Conservation (phyloP, 768 basidiomycete species). For the Cystoderma amianthinum region DNA sequence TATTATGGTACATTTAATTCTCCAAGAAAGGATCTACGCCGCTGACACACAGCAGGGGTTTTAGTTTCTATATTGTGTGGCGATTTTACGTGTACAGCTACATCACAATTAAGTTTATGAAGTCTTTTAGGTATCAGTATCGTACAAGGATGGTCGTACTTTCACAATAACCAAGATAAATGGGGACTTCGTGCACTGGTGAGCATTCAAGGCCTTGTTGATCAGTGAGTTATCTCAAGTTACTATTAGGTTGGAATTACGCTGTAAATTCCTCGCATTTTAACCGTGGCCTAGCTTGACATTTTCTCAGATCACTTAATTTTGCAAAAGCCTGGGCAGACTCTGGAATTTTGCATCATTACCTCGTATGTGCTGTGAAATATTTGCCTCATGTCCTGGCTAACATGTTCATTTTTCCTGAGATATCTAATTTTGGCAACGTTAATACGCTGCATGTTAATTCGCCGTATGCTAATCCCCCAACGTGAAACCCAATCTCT, state of each 20-base stretch:
- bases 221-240: neutral
- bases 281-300: neutral
- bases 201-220: neutral
- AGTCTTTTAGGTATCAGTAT: neutral
- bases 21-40: neutral
- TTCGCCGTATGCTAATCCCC: neutral
- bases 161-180: neutral
- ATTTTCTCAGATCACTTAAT: neutral
- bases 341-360: constrained; percentile 2
- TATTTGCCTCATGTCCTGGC: neutral
- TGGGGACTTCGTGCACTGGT: neutral
- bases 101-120: no score
- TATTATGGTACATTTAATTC: neutral
- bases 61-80: neutral
- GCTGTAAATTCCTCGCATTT: neutral
- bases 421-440: neutral
- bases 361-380: neutral
- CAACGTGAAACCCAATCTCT: neutral
- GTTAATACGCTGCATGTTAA: neutral
- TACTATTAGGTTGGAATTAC: neutral
- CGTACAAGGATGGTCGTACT: constrained; percentile 1
- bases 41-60: neutral
- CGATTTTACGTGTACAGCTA: neutral
- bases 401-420: neutral
- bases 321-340: neutral